A percentile compares a stretch with the other conserved stretches of the same genome.
phyloP scores from a whole-genome alignment of 1,284 basidiomycete species.

The Jaminaea rosea region DNA sequence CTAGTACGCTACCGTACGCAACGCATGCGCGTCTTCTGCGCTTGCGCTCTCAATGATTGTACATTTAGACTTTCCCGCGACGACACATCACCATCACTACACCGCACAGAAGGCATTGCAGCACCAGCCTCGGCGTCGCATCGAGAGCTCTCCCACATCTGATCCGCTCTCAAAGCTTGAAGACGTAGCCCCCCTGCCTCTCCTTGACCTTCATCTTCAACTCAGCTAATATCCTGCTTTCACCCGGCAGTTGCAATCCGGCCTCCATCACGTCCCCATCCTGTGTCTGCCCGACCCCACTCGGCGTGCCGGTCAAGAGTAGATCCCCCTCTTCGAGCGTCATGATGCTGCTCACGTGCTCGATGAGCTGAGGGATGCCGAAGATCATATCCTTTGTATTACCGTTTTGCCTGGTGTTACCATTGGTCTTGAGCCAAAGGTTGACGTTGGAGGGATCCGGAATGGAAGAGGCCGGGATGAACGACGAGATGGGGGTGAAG shows the following conservation, averaged over 20 bases:
- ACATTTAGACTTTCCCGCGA: too few species aligned
- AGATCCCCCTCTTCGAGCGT: slow-evolving; percentile 65
- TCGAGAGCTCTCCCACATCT: too few species aligned
- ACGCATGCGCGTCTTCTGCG: too few species aligned
- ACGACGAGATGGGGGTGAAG: slow-evolving; percentile 66
- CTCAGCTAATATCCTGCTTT: slow-evolving; percentile 56
- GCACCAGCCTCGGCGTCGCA: too few species aligned
- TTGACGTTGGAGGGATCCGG: slow-evolving; percentile 66
- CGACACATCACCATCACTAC: too few species aligned
- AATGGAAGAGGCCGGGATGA: slow-evolving; percentile 68
- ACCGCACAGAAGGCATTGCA: too few species aligned
- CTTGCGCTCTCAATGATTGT: too few species aligned
- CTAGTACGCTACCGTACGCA: too few species aligned
- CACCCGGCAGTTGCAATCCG: slow-evolving; percentile 4
- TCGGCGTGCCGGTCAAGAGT: slow-evolving; percentile 40
- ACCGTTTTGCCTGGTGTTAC: slow-evolving; percentile 66
- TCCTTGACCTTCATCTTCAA: slow-evolving; percentile 60
- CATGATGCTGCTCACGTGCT: slow-evolving; percentile 91
- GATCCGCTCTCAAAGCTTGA: slow-evolving; percentile 41
- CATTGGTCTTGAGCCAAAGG: slow-evolving; percentile 62
- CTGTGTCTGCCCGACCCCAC: neutral
- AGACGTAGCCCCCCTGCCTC: slow-evolving; percentile 63
- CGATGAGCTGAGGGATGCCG: slow-evolving; percentile 76
- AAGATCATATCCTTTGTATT: slow-evolving; percentile 87
- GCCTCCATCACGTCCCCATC: neutral